Percentiles rank a stretch among this genome's conserved stretches.
phyloP scores from a whole-genome alignment of 2,329 filamentous ascomycete species.

The Fusarium ambrosium region DNA sequence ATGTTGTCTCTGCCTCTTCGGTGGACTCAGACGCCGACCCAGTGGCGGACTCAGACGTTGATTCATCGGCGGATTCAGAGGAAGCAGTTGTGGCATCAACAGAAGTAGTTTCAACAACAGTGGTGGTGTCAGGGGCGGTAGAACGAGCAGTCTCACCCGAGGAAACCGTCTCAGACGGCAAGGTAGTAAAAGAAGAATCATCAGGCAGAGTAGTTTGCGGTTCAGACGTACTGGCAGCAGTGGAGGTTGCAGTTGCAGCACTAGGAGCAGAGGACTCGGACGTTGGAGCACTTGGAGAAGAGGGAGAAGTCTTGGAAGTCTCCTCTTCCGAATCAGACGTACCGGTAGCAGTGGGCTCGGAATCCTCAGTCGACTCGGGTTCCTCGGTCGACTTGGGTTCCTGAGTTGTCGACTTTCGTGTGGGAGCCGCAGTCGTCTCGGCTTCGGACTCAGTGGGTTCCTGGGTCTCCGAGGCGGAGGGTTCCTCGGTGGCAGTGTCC shows the following conservation, averaged over 20 bases:
- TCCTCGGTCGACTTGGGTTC: constrained; percentile 26
- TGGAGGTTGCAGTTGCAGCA: constrained; percentile 43
- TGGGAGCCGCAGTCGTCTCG: constrained; percentile 26
- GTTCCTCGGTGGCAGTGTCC: constrained; percentile 31
- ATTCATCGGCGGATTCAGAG: constrained; percentile 12
- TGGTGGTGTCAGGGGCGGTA: constrained; percentile 35
- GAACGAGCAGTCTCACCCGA: constrained; percentile 42
- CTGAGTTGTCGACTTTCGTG: constrained; percentile 19
- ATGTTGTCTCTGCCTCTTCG: constrained; percentile 29
- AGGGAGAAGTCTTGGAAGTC: constrained; percentile 43
- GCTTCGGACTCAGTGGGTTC: constrained; percentile 26
- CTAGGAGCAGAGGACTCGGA: constrained; percentile 46
- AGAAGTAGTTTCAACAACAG: constrained; percentile 27
- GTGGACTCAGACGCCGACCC: constrained; percentile 17
- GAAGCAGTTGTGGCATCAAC: constrained; percentile 1
- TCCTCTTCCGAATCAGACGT: constrained; percentile 47
- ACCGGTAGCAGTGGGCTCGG: constrained; percentile 48
- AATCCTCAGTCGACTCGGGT: constrained; percentile 35
- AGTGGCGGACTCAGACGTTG: constrained; percentile 22
- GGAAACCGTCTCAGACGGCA: constrained; percentile 45
- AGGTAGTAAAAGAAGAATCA: constrained; percentile 47
- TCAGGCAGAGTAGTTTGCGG: constrained; percentile 47
- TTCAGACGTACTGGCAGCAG: constrained; percentile 52
- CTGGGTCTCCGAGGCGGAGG: constrained; percentile 30
- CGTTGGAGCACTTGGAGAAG: constrained; percentile 47